Percentiles rank a stretch among this genome's conserved stretches.
These are phyloP conservation scores for Cystobasidiopsis lactophilus DNA, from an alignment of 768 basidiomycete species.

Conservation along the genomic window DNA sequence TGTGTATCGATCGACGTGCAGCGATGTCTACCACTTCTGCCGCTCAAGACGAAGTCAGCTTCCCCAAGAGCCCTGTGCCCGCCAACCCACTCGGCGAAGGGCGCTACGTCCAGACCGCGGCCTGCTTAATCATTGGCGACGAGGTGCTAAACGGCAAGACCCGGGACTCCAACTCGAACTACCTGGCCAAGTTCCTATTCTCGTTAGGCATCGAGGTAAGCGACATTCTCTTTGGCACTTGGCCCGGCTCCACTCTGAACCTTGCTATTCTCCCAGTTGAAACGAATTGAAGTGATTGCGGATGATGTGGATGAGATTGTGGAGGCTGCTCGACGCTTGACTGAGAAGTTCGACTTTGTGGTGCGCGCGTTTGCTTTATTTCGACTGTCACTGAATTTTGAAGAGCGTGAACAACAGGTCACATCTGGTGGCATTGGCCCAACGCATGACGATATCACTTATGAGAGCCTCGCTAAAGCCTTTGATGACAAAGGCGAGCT, in stretches of 20 bases:
- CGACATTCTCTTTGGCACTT: not conserved
- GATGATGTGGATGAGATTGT: slow-evolving; percentile 77
- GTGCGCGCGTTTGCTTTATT: slow-evolving; percentile 69
- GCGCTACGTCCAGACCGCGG: slow-evolving; percentile 20
- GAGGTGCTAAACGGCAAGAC: slow-evolving; percentile 75
- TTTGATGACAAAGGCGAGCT: slow-evolving; percentile 36
- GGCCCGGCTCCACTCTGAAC: not conserved
- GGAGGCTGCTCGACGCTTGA: slow-evolving; percentile 66
- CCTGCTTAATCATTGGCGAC: slow-evolving; percentile 26
- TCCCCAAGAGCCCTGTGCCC: too few relatives aligned
- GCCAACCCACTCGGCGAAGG: not conserved
- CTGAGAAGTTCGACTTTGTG: slow-evolving; percentile 63
- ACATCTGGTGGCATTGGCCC: too few relatives aligned
- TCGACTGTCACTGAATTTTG: not conserved
- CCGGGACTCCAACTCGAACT: slow-evolving; percentile 53
- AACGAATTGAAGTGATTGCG: slow-evolving; percentile 60
- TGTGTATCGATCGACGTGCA: too few relatives aligned
- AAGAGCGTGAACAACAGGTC: too few relatives aligned
- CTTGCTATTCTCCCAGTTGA: slow-evolving; percentile 36
- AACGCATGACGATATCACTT: slow-evolving; percentile 42
- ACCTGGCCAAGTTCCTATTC: too few relatives aligned
- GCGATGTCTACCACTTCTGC: too few relatives aligned
- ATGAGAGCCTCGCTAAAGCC: slow-evolving; percentile 62
- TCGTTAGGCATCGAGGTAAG: slow-evolving; percentile 20
- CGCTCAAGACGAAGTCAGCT: too few relatives aligned